Conservation (phyloP, 768 basidiomycete species). For the button mushroom (Agaricus bisporus) region DNA sequence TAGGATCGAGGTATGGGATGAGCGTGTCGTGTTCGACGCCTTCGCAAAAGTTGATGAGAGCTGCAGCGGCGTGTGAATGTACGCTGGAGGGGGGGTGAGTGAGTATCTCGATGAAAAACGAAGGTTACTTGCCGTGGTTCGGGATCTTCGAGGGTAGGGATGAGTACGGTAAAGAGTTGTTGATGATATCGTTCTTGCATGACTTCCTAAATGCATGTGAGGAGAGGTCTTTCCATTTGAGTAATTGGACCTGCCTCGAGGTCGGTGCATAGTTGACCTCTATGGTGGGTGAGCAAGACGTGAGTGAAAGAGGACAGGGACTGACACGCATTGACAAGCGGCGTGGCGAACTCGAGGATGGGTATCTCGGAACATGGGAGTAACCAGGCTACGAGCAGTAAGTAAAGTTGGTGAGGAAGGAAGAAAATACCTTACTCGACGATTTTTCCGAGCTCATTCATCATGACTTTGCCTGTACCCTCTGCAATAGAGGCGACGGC, state of each 20-base stretch:
- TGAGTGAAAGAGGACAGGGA: constrained; percentile 9
- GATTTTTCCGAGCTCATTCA: constrained; percentile 75
- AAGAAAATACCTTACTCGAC: constrained; percentile 51
- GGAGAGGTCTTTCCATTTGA: not conserved
- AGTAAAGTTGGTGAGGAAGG: not conserved
- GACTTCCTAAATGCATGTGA: constrained; percentile 41
- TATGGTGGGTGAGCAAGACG: constrained; percentile 19
- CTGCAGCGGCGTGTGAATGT: constrained; percentile 81
- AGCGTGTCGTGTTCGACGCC: constrained; percentile 72
- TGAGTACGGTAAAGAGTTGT: constrained; percentile 63
- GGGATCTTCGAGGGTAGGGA: constrained; percentile 68
- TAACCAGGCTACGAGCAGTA: constrained; percentile 49
- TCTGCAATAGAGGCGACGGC: constrained; percentile 83
- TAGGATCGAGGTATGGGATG: constrained; percentile 71
- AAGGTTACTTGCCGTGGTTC: constrained; percentile 52
- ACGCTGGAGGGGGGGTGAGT: constrained; percentile 41
- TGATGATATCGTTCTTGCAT: constrained; percentile 69
- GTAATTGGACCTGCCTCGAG: constrained; percentile 51
- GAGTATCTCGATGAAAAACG: not conserved
- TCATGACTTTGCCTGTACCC: constrained; percentile 78
- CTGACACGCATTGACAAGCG: constrained; percentile 85
- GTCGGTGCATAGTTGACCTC: constrained; percentile 87
- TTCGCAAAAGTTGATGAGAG: constrained; percentile 88
- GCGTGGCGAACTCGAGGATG: constrained; percentile 74
- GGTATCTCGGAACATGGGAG: constrained; percentile 70